Conservation (phyloP, 1,284 basidiomycete species). For the Leccinum huronense region DNA sequence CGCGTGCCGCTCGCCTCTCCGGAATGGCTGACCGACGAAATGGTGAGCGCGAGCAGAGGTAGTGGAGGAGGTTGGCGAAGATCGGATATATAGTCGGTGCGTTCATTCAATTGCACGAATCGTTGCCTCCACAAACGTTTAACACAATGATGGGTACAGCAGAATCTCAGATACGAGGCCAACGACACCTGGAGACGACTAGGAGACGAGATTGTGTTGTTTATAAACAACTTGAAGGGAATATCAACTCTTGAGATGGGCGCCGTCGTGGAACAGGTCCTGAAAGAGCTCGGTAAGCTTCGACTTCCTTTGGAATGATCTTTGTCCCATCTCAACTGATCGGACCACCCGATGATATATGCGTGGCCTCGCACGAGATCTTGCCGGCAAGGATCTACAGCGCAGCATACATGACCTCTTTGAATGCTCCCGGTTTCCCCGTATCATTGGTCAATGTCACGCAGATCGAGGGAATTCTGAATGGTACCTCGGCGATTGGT, state of each 20-base stretch:
- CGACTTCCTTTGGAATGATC: constrained; percentile 14
- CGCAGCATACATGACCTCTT: constrained; percentile 45
- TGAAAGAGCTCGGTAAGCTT: constrained; percentile 41
- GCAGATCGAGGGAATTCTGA: constrained; percentile 16
- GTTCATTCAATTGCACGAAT: not conserved
- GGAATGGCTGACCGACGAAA: constrained; percentile 37
- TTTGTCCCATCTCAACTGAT: not conserved
- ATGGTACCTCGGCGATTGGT: constrained; percentile 5
- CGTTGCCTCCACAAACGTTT: not conserved
- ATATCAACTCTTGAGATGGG: constrained; percentile 54
- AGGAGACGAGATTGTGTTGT: constrained; percentile 40
- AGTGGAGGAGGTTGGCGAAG: constrained; percentile 21
- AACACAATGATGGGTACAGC: not conserved
- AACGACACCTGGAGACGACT: constrained; percentile 19
- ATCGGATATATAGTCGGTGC: constrained; percentile 14
- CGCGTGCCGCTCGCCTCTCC: constrained; percentile 35
- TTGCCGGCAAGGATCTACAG: constrained; percentile 36
- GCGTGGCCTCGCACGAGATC: constrained; percentile 22
- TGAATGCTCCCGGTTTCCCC: constrained; percentile 45
- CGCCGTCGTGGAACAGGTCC: constrained; percentile 45
- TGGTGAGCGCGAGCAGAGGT: constrained; percentile 37
- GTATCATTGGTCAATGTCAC: constrained; percentile 41
- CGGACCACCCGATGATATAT: not conserved
- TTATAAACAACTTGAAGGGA: constrained; percentile 59
- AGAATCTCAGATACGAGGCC: not conserved